Evolutionary conservation across 73 alveolate genomes (phyloP).

Genomic region (Tetrahymena borealis): DNA sequence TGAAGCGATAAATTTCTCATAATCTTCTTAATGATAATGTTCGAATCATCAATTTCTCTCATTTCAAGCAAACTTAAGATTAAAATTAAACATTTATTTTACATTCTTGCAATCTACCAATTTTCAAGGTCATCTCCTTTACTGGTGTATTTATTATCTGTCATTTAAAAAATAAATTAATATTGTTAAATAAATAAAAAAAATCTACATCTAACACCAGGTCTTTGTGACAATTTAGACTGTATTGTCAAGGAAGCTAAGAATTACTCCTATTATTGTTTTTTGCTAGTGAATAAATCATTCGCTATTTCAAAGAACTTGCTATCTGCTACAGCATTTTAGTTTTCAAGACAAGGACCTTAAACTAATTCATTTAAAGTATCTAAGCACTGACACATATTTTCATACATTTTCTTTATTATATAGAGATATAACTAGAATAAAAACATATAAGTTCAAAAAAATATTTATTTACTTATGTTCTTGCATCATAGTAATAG

Average conservation of each 20-base stretch:
- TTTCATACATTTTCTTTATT: background rate
- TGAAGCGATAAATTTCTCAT: slow-evolving; percentile 45
- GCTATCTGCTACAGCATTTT: slow-evolving; percentile 40
- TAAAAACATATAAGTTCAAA: too few relatives aligned
- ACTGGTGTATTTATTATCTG: background rate
- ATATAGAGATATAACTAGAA: too few relatives aligned
- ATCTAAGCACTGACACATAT: slow-evolving; percentile 44
- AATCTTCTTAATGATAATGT: slow-evolving; percentile 37
- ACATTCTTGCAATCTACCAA: slow-evolving; percentile 48
- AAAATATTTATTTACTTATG: slow-evolving; percentile 6
- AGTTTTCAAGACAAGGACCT: slow-evolving; percentile 57
- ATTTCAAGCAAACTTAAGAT: slow-evolving; percentile 26
- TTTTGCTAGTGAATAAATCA: slow-evolving; percentile 20
- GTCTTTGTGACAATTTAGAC: slow-evolving; percentile 7
- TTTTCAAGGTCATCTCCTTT: background rate
- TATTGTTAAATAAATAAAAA: background rate
- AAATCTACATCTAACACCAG: background rate
- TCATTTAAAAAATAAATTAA: background rate
- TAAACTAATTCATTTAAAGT: slow-evolving; percentile 49
- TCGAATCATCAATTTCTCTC: slow-evolving; percentile 41
- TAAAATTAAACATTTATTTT: slow-evolving; percentile 46
- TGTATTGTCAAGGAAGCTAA: background rate
- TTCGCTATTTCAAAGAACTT: slow-evolving; percentile 51
- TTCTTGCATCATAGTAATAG: slow-evolving; percentile 19
- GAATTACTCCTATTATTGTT: background rate